phyloP scores from a whole-genome alignment of 441 rosid species.

The Syzygium malaccense region DNA sequence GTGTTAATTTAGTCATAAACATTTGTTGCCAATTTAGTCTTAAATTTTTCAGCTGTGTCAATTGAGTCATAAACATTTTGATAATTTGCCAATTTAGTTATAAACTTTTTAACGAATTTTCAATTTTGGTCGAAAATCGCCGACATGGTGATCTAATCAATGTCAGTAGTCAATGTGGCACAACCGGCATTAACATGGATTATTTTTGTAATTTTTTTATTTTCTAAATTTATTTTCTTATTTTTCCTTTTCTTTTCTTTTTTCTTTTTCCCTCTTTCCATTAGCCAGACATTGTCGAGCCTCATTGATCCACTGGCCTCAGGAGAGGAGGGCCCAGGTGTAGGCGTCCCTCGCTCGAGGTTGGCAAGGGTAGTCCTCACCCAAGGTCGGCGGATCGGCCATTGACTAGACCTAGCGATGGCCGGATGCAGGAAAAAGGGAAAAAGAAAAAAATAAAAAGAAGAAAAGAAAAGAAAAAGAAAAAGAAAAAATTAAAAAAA shows the following conservation, averaged over 20 bases:
- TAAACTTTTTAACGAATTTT: fast-evolving
- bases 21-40: too few relatives aligned
- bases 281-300: fast-evolving
- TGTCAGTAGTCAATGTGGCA: fast-evolving
- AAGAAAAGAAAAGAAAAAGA: too few relatives aligned
- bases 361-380: not conserved
- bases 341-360: fast-evolving
- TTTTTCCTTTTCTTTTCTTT: too few relatives aligned
- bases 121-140: fast-evolving
- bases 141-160: fast-evolving
- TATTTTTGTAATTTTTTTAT: too few relatives aligned
- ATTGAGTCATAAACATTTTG: too few relatives aligned
- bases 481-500: too few relatives aligned
- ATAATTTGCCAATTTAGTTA: fast-evolving
- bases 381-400: fast-evolving
- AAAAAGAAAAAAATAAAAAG: not conserved
- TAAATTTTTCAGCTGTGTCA: too few relatives aligned
- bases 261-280: too few relatives aligned
- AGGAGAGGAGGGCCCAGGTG: not conserved
- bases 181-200: too few relatives aligned
- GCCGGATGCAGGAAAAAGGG: not conserved
- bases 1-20: too few relatives aligned
- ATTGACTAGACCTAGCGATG: not conserved
- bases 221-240: too few relatives aligned
- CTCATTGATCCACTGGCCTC: not conserved